Percentiles rank a stretch among this genome's conserved stretches.
These are phyloP conservation scores for Chlamydomonas reinhardtii DNA, from an alignment of 163 green algal species.

Conservation along the genomic window DNA sequence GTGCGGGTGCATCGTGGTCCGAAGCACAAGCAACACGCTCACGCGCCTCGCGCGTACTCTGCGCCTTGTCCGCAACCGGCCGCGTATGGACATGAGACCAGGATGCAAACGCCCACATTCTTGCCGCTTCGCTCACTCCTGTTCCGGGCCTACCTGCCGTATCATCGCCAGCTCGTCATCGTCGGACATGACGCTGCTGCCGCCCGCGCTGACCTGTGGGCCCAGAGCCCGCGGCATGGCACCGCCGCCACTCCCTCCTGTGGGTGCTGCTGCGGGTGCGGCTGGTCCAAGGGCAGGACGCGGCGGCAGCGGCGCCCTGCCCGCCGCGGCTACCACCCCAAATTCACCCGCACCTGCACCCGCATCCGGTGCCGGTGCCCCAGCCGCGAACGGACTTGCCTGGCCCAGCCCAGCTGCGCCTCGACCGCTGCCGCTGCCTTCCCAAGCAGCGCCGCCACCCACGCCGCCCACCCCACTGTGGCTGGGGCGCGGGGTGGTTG, in stretches of 20 bases:
- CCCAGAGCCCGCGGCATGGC: background rate
- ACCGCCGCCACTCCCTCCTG: background rate
- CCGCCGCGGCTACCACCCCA: too few species aligned
- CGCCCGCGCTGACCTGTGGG: background rate
- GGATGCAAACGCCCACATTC: too few species aligned
- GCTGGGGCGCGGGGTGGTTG: background rate
- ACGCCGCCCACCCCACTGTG: too few species aligned
- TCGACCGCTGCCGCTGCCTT: too few species aligned
- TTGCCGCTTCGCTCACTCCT: background rate
- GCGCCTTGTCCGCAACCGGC: background rate
- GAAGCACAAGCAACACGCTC: too few species aligned
- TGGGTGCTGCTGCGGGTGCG: too few species aligned
- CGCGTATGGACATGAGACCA: too few species aligned
- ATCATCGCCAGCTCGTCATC: conserved; percentile 61
- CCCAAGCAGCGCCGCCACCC: too few species aligned
- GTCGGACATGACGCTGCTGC: conserved; percentile 25
- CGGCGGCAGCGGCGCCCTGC: too few species aligned
- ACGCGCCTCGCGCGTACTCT: background rate
- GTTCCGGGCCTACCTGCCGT: background rate
- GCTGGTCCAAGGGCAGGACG: background rate
- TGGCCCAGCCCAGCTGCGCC: too few species aligned
- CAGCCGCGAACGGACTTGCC: background rate
- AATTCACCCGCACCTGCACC: background rate
- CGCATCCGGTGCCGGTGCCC: too few species aligned
- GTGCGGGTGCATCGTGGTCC: too few species aligned